Evolutionary conservation across 345 rosid species (phyloP).

Genomic region (Brassica juncea): DNA sequence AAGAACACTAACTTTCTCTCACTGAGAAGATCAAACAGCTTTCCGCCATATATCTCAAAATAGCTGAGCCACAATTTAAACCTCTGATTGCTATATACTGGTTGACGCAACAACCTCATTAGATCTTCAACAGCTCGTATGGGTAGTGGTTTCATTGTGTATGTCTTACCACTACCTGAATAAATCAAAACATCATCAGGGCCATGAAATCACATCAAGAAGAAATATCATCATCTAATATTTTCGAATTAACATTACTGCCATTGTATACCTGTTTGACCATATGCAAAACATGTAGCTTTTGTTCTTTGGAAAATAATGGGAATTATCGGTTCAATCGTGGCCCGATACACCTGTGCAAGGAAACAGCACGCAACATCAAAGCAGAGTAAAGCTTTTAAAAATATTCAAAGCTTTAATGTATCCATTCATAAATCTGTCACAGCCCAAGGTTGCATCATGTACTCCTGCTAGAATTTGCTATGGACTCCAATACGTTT

Average conservation of each 20-base stretch:
- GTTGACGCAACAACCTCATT: slow-evolving; percentile 86
- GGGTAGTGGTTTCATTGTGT: slow-evolving; percentile 95
- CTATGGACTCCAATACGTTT: not conserved
- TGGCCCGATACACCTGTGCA: slow-evolving; percentile 76
- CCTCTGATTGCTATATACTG: slow-evolving; percentile 75
- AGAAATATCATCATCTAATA: slow-evolving; percentile 10
- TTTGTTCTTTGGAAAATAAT: slow-evolving; percentile 91
- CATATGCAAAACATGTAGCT: slow-evolving; percentile 99
- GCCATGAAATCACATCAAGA: slow-evolving; percentile 12
- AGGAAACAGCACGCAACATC: slow-evolving; percentile 8
- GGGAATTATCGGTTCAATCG: slow-evolving; percentile 96
- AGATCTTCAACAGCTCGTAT: slow-evolving; percentile 86
- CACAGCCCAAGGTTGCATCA: slow-evolving; percentile 14
- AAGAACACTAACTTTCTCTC: slow-evolving; percentile 79
- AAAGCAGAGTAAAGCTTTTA: slow-evolving; percentile 19
- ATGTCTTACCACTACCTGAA: slow-evolving; percentile 98
- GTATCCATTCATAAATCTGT: slow-evolving; percentile 15
- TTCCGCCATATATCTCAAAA: slow-evolving; percentile 99
- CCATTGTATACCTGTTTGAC: slow-evolving; percentile 80
- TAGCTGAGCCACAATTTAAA: slow-evolving; percentile 97
- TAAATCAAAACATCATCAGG: slow-evolving; percentile 24
- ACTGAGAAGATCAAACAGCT: slow-evolving; percentile 89
- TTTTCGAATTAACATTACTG: slow-evolving; percentile 1
- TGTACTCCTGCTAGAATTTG: slow-evolving; percentile 2
- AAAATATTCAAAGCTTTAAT: not conserved